Conservation (phyloP, 2,329 filamentous ascomycete genomes). For the Fusarium xylarioides region DNA sequence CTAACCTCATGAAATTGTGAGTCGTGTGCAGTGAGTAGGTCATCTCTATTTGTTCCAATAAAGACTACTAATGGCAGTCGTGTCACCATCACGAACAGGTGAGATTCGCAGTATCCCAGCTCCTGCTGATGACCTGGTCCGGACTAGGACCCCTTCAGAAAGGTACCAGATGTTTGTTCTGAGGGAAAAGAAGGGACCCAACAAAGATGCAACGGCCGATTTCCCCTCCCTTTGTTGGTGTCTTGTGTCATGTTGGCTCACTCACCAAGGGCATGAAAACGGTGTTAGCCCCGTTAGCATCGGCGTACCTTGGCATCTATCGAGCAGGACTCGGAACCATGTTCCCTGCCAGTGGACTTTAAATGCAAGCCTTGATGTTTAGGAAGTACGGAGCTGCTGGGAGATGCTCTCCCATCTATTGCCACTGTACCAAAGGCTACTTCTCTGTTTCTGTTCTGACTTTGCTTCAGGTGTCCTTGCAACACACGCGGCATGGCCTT, state of each 20-base stretch:
- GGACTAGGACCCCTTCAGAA: constrained; percentile 1
- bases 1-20: not conserved
- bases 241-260: constrained; percentile 17
- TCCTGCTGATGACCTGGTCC: not conserved
- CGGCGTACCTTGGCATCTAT: constrained; percentile 22
- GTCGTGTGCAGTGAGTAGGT: not conserved
- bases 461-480: not conserved
- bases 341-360: constrained; percentile 21
- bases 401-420: not conserved
- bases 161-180: not conserved
- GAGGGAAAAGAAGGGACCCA: not conserved
- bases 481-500: not conserved
- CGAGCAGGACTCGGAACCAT: constrained; percentile 13
- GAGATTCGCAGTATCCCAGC: not conserved
- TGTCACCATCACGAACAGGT: not conserved
- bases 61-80: not conserved
- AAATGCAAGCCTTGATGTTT: not conserved
- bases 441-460: not conserved
- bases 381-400: not conserved
- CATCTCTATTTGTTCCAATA: not conserved
- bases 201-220: constrained; percentile 1
- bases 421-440: not conserved
- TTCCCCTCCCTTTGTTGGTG: constrained; percentile 2
- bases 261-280: constrained; percentile 10
- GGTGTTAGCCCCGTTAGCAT: constrained; percentile 14